A percentile compares a stretch with the other conserved stretches of the same genome.
Evolutionary conservation across 2,329 filamentous ascomycete species (phyloP).

Genomic region (Lecanoromycetidae sp.): DNA sequence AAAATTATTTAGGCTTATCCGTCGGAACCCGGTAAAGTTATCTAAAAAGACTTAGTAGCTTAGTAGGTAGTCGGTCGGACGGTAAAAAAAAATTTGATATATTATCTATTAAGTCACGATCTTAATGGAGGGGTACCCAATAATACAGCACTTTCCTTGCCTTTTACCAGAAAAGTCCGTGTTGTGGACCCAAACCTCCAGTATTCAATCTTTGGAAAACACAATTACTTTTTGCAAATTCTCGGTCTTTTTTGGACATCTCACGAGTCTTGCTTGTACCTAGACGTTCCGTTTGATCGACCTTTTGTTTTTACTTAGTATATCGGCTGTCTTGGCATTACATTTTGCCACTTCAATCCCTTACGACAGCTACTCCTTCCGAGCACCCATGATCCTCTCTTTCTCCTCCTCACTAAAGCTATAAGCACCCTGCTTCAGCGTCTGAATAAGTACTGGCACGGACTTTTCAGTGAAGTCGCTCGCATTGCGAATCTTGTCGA

Average conservation of each 20-base stretch:
- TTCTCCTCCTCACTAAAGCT: constrained; percentile 37
- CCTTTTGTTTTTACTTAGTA: background rate
- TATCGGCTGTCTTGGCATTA: too few relatives aligned
- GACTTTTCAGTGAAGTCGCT: constrained; percentile 37
- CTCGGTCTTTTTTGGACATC: constrained; percentile 26
- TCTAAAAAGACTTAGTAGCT: too few relatives aligned
- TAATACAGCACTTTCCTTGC: constrained; percentile 65
- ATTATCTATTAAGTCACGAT: background rate
- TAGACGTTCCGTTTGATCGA: too few relatives aligned
- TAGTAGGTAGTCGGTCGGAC: too few relatives aligned
- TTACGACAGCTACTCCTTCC: background rate
- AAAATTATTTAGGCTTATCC: too few relatives aligned
- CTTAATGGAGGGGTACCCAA: constrained; percentile 53
- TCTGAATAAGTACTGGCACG: constrained; percentile 38
- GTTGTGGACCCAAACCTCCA: constrained; percentile 48
- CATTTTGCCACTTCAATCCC: background rate
- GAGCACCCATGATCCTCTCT: constrained; percentile 20
- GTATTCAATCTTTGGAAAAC: constrained; percentile 47
- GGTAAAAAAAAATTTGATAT: constrained; percentile 20
- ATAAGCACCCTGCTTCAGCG: constrained; percentile 37
- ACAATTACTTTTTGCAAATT: constrained; percentile 32
- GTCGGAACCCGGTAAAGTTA: too few relatives aligned
- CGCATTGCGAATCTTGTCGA: constrained; percentile 40
- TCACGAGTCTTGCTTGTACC: too few relatives aligned
- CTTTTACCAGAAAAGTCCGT: constrained; percentile 73